Evolutionary conservation across 2,329 filamentous ascomycete genomes (phyloP).

Genomic region (Lachnellula cervina): DNA sequence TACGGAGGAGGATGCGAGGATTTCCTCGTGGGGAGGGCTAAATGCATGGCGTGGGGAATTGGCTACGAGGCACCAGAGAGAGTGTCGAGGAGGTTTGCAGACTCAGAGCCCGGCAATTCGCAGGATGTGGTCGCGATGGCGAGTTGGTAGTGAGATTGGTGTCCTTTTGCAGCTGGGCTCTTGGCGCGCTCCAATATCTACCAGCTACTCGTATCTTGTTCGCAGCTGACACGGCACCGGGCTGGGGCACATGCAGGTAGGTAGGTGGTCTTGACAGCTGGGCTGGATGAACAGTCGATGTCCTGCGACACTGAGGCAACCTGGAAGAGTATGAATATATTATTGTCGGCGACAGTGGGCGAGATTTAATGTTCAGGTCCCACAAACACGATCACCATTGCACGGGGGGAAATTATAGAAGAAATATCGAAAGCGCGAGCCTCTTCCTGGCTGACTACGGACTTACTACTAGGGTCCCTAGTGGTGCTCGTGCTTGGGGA

Average conservation of each 20-base stretch:
- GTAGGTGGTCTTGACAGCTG: neutral
- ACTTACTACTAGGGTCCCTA: no score
- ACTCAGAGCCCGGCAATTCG: neutral
- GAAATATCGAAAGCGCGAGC: neutral
- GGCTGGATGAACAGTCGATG: no score
- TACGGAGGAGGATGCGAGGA: conserved; percentile 72
- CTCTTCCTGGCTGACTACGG: no score
- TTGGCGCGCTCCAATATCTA: conserved; percentile 2
- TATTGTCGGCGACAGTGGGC: neutral
- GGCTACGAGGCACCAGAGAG: conserved; percentile 13
- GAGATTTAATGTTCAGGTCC: neutral
- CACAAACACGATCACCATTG: neutral
- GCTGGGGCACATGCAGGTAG: neutral
- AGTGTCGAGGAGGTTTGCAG: neutral
- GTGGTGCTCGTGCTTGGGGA: no score
- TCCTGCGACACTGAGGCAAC: neutral
- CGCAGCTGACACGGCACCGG: neutral
- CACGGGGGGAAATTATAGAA: neutral
- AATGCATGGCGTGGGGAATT: conserved; percentile 62
- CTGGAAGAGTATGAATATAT: neutral
- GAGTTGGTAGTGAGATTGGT: conserved; percentile 1
- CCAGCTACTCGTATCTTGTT: neutral
- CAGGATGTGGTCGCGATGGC: conserved; percentile 4
- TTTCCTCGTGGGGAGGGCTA: conserved; percentile 83
- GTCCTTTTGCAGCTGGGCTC: conserved; percentile 4